phyloP scores from a whole-genome alignment of 768 basidiomycete genomes.

The Cystofilobasidium bisporidii region DNA sequence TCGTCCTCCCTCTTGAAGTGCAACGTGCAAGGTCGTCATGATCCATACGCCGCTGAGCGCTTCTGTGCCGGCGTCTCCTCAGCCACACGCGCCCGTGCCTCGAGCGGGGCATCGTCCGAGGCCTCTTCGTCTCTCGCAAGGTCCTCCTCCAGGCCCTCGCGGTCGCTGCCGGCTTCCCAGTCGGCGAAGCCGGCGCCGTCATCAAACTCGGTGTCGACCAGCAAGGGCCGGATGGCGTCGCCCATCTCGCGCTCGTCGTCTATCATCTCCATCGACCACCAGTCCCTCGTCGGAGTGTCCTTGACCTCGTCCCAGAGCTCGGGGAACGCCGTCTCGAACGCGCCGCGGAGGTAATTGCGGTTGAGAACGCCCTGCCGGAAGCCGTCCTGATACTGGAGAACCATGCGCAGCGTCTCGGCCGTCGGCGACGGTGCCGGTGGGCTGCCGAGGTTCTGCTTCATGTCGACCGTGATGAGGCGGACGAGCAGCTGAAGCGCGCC shows the following conservation, averaged over 20 bases:
- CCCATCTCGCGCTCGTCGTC: conserved; percentile 12
- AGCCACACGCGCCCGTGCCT: no score
- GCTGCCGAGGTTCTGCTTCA: conserved; percentile 13
- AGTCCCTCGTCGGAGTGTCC: conserved; percentile 3
- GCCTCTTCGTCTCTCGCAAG: not conserved
- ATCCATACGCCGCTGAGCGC: no score
- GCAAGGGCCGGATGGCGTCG: conserved; percentile 3
- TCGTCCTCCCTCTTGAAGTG: no score
- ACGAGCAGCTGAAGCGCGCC: conserved; percentile 4
- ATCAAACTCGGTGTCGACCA: not conserved
- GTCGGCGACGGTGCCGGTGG: conserved; percentile 21
- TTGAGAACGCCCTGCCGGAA: conserved; percentile 4
- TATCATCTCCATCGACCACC: conserved; percentile 11
- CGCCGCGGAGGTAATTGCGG: not conserved
- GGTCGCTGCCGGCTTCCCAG: not conserved
- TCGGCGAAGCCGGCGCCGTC: not conserved
- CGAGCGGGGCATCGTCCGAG: no score
- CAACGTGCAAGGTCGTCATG: no score
- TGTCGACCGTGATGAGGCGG: conserved; percentile 7
- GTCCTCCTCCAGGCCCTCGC: not conserved
- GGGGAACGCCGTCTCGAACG: not conserved
- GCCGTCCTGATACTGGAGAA: conserved; percentile 4
- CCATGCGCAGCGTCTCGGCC: conserved; percentile 13
- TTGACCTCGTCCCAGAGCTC: conserved; percentile 7
- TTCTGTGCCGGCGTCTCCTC: no score